A percentile compares a stretch with the other conserved stretches of the same genome.
Conservation (phyloP, 1,284 basidiomycete genomes). For the Ceratobasidium sp. region DNA sequence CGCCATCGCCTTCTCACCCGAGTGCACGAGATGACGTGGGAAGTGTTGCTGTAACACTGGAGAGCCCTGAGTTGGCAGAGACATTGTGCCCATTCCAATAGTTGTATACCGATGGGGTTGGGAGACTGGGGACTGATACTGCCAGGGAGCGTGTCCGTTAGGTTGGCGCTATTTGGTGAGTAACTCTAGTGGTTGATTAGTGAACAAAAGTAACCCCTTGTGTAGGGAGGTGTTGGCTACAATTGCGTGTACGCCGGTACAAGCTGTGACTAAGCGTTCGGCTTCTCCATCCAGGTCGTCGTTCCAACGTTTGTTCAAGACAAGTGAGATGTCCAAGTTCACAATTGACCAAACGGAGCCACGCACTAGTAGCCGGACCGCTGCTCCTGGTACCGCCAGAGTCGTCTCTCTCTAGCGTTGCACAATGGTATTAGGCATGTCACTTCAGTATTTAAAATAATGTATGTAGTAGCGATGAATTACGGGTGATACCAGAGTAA, state of each 20-base stretch:
- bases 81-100: no score
- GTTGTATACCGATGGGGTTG: no score
- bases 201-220: constrained; percentile 29
- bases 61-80: no score
- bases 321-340: constrained; percentile 30
- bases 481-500: no score
- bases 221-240: constrained; percentile 69
- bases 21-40: no score
- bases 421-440: no score
- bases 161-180: constrained; percentile 86
- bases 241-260: constrained; percentile 52
- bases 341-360: constrained; percentile 32
- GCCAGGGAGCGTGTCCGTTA: constrained; percentile 87
- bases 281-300: constrained; percentile 23
- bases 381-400: constrained; percentile 10
- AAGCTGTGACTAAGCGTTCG: constrained; percentile 57
- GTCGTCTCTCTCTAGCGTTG: constrained; percentile 11
- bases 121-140: no score
- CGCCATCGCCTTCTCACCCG: no score
- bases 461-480: no score
- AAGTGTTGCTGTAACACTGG: no score
- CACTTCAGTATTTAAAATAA: no score
- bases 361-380: constrained; percentile 14
- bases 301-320: constrained; percentile 50
- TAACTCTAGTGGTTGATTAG: constrained; percentile 41